Conservation (phyloP, 1,139 yeast species). For the Maudiozyma humilis region DNA sequence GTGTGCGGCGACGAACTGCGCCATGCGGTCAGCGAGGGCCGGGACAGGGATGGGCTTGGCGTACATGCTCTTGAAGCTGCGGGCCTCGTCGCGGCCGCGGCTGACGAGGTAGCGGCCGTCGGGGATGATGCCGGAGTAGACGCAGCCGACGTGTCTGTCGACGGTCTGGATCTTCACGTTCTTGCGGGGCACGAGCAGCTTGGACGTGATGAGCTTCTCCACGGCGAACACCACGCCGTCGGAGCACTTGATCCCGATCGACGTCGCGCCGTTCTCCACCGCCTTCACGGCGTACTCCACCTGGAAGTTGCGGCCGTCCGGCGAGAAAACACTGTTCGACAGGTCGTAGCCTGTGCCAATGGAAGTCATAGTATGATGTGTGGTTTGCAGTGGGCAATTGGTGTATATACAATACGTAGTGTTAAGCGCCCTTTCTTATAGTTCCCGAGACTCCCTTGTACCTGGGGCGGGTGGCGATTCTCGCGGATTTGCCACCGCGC, state of each 20-base stretch:
- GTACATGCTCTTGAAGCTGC: conserved; percentile 62
- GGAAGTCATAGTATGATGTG: conserved; percentile 47
- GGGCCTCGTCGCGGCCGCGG: conserved; percentile 89
- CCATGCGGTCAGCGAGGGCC: conserved; percentile 78
- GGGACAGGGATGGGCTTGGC: conserved; percentile 72
- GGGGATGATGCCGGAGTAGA: conserved; percentile 88
- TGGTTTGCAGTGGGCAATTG: neutral
- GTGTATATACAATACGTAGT: neutral
- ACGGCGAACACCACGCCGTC: conserved; percentile 97
- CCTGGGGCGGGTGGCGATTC: too few relatives aligned
- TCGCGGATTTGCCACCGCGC: too few relatives aligned
- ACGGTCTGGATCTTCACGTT: conserved; percentile 87
- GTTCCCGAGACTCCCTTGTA: too few relatives aligned
- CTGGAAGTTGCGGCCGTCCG: conserved; percentile 96
- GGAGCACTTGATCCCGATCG: conserved; percentile 82
- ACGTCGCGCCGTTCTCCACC: conserved; percentile 93
- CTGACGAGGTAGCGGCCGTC: conserved; percentile 93
- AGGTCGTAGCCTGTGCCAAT: conserved; percentile 97
- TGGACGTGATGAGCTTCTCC: conserved; percentile 81
- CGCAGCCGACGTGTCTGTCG: conserved; percentile 90
- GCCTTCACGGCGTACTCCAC: conserved; percentile 98
- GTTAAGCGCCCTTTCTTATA: too few relatives aligned
- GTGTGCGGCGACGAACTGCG: conserved; percentile 89
- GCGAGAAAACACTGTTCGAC: conserved; percentile 78
- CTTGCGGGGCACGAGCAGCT: conserved; percentile 79